Percentiles rank a stretch among this genome's conserved stretches.
Conservation (phyloP, 768 basidiomycete genomes). For the Pisolithus orientalis region DNA sequence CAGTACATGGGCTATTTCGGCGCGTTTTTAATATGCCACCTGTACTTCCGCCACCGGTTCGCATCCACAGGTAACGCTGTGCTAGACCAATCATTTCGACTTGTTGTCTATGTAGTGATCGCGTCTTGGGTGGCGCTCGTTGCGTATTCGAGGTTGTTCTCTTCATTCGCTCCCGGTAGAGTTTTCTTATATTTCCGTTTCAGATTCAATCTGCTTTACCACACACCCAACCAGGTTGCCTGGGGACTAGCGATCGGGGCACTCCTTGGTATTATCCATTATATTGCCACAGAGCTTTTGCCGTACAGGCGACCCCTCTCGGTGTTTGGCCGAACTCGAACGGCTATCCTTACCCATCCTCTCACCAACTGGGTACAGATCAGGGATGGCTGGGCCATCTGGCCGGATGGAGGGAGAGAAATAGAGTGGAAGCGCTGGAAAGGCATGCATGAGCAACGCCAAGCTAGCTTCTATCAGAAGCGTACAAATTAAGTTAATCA, state of each 20-base stretch:
- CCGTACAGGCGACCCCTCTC: slow-evolving; percentile 51
- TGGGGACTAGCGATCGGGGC: slow-evolving; percentile 72
- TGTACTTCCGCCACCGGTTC: slow-evolving; percentile 66
- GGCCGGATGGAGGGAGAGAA: slow-evolving; percentile 74
- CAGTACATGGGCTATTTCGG: slow-evolving; percentile 89
- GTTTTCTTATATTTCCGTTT: background rate
- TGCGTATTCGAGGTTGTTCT: slow-evolving; percentile 67
- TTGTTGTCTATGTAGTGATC: slow-evolving; percentile 42
- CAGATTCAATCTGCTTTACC: slow-evolving; percentile 70
- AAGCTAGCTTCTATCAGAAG: slow-evolving; percentile 11
- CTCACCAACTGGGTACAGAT: slow-evolving; percentile 61
- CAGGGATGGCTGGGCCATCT: slow-evolving; percentile 78
- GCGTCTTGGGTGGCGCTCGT: slow-evolving; percentile 55
- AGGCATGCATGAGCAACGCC: slow-evolving; percentile 44
- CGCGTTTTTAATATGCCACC: slow-evolving; percentile 67
- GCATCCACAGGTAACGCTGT: slow-evolving; percentile 41
- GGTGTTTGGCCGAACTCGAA: slow-evolving; percentile 42
- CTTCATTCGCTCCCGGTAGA: slow-evolving; percentile 5
- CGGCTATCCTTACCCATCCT: slow-evolving; percentile 47
- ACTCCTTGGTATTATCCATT: slow-evolving; percentile 46
- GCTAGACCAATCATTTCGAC: slow-evolving; percentile 48
- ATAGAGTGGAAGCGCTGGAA: slow-evolving; percentile 67
- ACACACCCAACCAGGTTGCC: slow-evolving; percentile 61
- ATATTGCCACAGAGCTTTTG: slow-evolving; percentile 51
- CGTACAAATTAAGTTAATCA: slow-evolving; percentile 9